phyloP scores from a whole-genome alignment of 345 rosid genomes.

The Mercurialis annua region DNA sequence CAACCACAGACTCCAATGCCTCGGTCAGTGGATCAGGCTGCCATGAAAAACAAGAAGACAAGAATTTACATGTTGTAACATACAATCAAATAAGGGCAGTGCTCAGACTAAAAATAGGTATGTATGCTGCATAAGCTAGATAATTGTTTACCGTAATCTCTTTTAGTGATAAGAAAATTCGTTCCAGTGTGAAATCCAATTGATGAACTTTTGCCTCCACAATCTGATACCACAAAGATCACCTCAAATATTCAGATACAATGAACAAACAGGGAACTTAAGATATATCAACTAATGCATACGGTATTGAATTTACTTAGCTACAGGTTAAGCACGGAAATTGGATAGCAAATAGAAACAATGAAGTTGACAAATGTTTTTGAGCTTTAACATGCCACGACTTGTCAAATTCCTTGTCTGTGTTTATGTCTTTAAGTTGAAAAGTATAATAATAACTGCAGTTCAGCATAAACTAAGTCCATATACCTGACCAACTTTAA shows the following conservation, averaged over 20 bases:
- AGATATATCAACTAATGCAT: background rate
- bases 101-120: background rate
- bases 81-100: background rate
- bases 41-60: constrained; percentile 9
- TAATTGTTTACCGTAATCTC: constrained; percentile 58
- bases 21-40: constrained; percentile 89
- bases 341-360: background rate
- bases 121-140: constrained; percentile 4
- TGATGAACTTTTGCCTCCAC: constrained; percentile 94
- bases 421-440: background rate
- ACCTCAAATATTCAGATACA: constrained; percentile 7
- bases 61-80: constrained; percentile 1
- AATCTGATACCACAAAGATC: constrained; percentile 43
- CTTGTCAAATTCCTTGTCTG: constrained; percentile 2
- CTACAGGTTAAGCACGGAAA: constrained; percentile 6
- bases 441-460: background rate
- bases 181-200: constrained; percentile 75
- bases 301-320: constrained; percentile 4
- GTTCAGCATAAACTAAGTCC: constrained; percentile 9
- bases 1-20: constrained; percentile 75
- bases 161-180: constrained; percentile 81
- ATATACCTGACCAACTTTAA: constrained; percentile 84
- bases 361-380: background rate
- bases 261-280: constrained; percentile 3
- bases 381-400: constrained; percentile 9